Evolutionary conservation across 495 filamentous ascomycete genomes (phyloP), one percentile per base, ranked within the genome.

Genomic region (Oleoguttula mirabilis): DNA sequence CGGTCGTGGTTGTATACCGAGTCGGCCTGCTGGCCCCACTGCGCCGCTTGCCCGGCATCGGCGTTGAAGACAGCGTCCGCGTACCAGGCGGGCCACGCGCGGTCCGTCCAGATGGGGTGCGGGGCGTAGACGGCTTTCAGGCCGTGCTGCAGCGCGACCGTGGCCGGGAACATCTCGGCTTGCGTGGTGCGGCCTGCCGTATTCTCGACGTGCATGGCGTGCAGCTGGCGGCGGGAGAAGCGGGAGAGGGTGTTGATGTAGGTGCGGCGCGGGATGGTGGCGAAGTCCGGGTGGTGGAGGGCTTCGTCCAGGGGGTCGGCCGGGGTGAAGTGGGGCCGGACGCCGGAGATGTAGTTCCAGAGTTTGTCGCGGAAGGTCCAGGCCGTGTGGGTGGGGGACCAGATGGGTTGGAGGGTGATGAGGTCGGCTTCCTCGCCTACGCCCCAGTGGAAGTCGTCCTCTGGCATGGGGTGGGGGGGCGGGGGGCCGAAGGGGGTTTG

Each of bases 341-440:
- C 57, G 10, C 63, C 65, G n/a, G 67, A 67, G 36, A 69, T 63
- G 55, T 72, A 81, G 36, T 73, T 75, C 65, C 70, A 80, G 37
- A 84, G 62, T 36, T 72, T 64, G 52, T 80, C 65, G 23, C 65
- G 66, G 45, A 74, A 70, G 17, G 73, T 64, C 76, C 79, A 84
- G n/a, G 57, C 55, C 21, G 77, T 80, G 49, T 71, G 66, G 39
- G 70, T 65, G 2, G 75, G 72, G 51, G 83, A 73, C 61, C 82
- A 80, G 19, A 84, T 77, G 4, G 82, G 81, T 0, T 75, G 67
- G 24, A 83, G 65, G 2, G 76, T 76, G 47, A 86, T 82, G 44
- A 80, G 62, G 54, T 88, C 82, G 16, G 82, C 82, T 38, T 82
- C 77, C 60, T 85, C 81, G 37, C 71, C 77, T 12, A 82, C 72